Evolutionary conservation across 345 rosid genomes (phyloP), one percentile per base, ranked within the genome.

Genomic region (Kernera saxatilis): DNA sequence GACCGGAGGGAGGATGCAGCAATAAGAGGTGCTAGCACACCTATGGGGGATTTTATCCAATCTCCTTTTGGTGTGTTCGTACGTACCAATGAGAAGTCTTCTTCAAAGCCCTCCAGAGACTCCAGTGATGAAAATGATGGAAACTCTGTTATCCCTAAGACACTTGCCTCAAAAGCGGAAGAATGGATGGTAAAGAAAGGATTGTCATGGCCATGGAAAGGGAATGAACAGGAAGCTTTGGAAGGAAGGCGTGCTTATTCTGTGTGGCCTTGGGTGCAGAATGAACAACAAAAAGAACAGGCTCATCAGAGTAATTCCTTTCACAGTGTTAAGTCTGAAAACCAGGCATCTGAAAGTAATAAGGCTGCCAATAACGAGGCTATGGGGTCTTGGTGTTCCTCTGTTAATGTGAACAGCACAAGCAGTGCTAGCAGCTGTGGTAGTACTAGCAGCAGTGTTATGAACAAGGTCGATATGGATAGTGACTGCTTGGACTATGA

Each of bases 391-490:
- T 89, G 92, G 94, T 87, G 96, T 8, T 92, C 96, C 55, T 82
- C 85, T 66, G 64, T 78, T 63, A 88, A 93, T 65, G 86, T 91
- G 54, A 88, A 87, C 82, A 93, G 98, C 82, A 84, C 91, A 44
- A 93, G 97, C 83, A 93, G 96, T 77, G 88, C 82, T 39, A 91
- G 98, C 82, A 93, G 97, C 80, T 84, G 84, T 75, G 97, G 94
- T 54, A 93, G 98, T 80, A 82, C 96, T 22, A 86, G 84, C 82
- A 91, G 96, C 48, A 84, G 88, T 77, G 86, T 89, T 45, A 57
- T 85, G 73, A 90, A 93, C 79, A 89, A 84, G 82, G 85, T 82
- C 53, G 97, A 91, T 68, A 49, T 82, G 79, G 97, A 87, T 52
- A 72, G 71, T 68, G 98, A 93, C 69, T 84, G 90, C 82, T 83